Percentiles rank a stretch among this genome's conserved stretches.
Conservation (phyloP, 176 grass and related monocot genomes). For the Raddia guianensis region DNA sequence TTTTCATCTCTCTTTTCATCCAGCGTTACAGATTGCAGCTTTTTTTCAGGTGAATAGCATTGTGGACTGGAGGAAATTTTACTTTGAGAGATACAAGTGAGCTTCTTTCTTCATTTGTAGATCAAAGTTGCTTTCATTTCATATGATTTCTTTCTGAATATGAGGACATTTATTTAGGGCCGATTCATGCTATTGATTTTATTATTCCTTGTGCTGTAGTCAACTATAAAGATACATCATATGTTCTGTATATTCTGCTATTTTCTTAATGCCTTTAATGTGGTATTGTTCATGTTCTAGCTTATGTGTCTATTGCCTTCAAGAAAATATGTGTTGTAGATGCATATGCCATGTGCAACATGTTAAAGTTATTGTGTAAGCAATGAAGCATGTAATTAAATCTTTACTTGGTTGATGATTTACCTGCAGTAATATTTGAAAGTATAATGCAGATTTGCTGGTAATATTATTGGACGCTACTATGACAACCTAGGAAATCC, state of each 20-base stretch:
- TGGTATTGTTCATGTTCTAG: not conserved
- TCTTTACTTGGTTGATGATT: not conserved
- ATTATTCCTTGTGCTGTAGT: slow-evolving; percentile 20
- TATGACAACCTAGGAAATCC: slow-evolving; percentile 86
- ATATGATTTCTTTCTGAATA: slow-evolving; percentile 11
- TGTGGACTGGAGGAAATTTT: slow-evolving; percentile 96
- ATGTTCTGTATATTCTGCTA: slow-evolving; percentile 1
- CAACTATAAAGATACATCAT: not conserved
- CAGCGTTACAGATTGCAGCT: not conserved
- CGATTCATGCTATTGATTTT: not conserved
- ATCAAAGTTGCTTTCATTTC: slow-evolving; percentile 30
- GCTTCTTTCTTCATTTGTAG: slow-evolving; percentile 26
- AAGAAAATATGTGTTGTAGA: not conserved
- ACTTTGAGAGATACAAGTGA: slow-evolving; percentile 93
- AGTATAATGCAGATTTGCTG: slow-evolving; percentile 65
- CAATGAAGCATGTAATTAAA: slow-evolving; percentile 3
- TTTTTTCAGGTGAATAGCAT: slow-evolving; percentile 89
- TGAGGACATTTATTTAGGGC: not conserved
- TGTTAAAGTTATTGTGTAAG: slow-evolving; percentile 17
- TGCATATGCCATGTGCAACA: slow-evolving; percentile 6
- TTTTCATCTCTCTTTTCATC: not conserved
- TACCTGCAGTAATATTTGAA: slow-evolving; percentile 11
- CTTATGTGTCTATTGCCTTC: not conserved
- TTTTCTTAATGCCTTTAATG: not conserved
- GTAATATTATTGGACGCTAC: slow-evolving; percentile 82